Conservation (phyloP, 1,284 basidiomycete species). For the Austropuccinia psidii region DNA sequence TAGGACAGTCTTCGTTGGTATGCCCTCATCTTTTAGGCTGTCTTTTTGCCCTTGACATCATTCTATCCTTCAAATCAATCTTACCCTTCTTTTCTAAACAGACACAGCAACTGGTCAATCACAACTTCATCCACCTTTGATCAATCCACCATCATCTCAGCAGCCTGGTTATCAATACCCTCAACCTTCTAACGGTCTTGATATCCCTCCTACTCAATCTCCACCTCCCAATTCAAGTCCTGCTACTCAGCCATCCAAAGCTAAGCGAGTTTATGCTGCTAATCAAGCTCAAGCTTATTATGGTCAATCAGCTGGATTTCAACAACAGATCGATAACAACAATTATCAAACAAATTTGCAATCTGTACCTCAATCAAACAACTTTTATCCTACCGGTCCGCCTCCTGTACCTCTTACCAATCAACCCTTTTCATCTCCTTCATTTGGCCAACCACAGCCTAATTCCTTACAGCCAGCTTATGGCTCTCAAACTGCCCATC, state of each 20-base stretch:
- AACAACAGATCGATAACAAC: neutral
- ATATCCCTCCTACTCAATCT: slow-evolving; percentile 9
- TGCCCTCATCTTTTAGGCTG: neutral
- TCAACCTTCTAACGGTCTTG: slow-evolving; percentile 8
- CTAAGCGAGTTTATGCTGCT: slow-evolving; percentile 31
- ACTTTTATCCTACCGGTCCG: slow-evolving; percentile 13
- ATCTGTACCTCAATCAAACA: neutral
- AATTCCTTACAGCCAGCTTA: slow-evolving; percentile 8
- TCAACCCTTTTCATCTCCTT: slow-evolving; percentile 10
- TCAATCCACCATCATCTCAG: neutral
- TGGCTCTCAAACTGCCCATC: neutral
- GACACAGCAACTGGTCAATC: slow-evolving; percentile 28
- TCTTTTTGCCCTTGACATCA: neutral
- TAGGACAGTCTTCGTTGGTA: slow-evolving; percentile 24
- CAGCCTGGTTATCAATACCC: slow-evolving; percentile 18
- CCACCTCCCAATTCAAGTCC: slow-evolving; percentile 14
- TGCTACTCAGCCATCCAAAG: neutral
- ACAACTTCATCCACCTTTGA: slow-evolving; percentile 15
- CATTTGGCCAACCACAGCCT: slow-evolving; percentile 16
- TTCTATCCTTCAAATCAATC: neutral
- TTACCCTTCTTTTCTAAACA: neutral
- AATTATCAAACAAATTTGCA: slow-evolving; percentile 7
- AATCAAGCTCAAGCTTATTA: slow-evolving; percentile 35
- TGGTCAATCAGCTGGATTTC: slow-evolving; percentile 2
- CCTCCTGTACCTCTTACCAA: slow-evolving; percentile 7